phyloP scores from a whole-genome alignment of 192 early-diverging fungal species.

The Linnemannia elongata region DNA sequence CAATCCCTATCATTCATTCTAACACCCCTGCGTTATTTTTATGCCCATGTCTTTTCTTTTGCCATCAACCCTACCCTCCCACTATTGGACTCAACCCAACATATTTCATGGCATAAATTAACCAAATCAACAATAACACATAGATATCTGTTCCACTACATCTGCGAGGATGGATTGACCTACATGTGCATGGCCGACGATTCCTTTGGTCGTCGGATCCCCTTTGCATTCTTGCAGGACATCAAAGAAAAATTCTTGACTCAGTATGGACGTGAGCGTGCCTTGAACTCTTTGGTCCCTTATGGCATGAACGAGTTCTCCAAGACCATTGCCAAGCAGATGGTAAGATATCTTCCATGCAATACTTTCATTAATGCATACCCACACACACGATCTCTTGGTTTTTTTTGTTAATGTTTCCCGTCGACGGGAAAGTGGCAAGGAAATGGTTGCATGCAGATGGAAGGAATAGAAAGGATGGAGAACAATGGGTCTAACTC shows the following conservation, averaged over 20 bases:
- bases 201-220: slow-evolving; percentile 79
- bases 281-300: slow-evolving; percentile 65
- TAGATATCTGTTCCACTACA: slow-evolving; percentile 93
- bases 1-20: neutral
- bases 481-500: neutral
- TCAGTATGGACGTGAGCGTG: slow-evolving; percentile 69
- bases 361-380: neutral
- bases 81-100: neutral
- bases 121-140: no score
- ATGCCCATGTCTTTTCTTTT: neutral
- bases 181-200: slow-evolving; percentile 91
- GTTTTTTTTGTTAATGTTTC: neutral
- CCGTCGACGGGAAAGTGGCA: neutral
- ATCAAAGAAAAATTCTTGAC: slow-evolving; percentile 74
- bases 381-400: neutral
- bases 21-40: neutral
- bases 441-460: neutral
- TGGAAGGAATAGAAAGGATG: neutral
- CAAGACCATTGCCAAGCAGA: slow-evolving; percentile 80
- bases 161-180: slow-evolving; percentile 80
- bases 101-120: neutral
- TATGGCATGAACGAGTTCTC: slow-evolving; percentile 89
- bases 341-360: slow-evolving; percentile 64
- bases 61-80: neutral
- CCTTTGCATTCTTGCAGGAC: slow-evolving; percentile 93